Evolutionary conservation across 2,329 filamentous ascomycete genomes (phyloP).

Genomic region (Lithohypha guttulata): DNA sequence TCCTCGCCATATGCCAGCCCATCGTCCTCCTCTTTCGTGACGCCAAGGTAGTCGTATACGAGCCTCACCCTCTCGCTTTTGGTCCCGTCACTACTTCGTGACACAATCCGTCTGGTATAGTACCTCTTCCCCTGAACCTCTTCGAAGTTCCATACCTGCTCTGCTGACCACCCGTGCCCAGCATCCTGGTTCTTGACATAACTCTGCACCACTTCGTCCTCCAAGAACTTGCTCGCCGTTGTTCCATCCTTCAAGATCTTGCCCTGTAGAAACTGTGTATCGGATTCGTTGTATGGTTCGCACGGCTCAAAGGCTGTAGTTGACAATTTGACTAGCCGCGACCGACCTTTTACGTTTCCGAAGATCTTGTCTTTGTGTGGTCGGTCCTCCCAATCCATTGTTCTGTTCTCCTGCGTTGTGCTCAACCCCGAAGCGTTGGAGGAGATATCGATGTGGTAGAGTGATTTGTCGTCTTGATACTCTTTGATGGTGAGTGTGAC

Average conservation of each 20-base stretch:
- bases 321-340: slow-evolving; percentile 24
- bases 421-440: slow-evolving; percentile 62
- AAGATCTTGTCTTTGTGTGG: slow-evolving; percentile 72
- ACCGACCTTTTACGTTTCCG: slow-evolving; percentile 55
- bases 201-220: slow-evolving; percentile 44
- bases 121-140: slow-evolving; percentile 31
- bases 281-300: slow-evolving; percentile 29
- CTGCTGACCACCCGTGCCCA: slow-evolving; percentile 37
- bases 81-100: slow-evolving; percentile 26
- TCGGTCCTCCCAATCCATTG: slow-evolving; percentile 48
- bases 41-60: slow-evolving; percentile 30
- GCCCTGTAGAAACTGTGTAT: slow-evolving; percentile 30
- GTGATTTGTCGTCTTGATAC: slow-evolving; percentile 30
- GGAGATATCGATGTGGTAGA: slow-evolving; percentile 58
- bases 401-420: slow-evolving; percentile 51
- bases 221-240: slow-evolving; percentile 49
- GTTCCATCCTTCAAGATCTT: slow-evolving; percentile 42
- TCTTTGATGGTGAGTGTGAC: slow-evolving; percentile 29
- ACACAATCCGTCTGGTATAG: slow-evolving; percentile 34
- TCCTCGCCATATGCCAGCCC: slow-evolving; percentile 17
- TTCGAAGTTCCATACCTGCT: slow-evolving; percentile 40
- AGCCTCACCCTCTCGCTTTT: slow-evolving; percentile 29
- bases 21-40: slow-evolving; percentile 13
- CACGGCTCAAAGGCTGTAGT: slow-evolving; percentile 32
- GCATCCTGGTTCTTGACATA: slow-evolving; percentile 37